Base-by-base conservation (phyloP, 202 grass and related monocot genomes). In the Tripidium arundinaceum region DNA sequence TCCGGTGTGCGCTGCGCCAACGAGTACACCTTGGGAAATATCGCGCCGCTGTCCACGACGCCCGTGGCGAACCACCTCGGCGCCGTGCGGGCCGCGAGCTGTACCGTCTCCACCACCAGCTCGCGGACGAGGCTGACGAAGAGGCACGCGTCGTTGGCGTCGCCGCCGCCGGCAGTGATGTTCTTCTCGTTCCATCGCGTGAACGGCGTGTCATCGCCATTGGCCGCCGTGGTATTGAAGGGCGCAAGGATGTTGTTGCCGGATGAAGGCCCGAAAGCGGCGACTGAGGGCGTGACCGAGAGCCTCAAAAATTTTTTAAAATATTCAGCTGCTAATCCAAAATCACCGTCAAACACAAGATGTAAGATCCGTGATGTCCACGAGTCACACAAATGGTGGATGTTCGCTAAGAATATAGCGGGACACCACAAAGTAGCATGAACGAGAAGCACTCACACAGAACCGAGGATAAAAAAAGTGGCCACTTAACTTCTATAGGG, bases 1-100 rank as follows among this genome's bases (percentile, higher is more conserved):
- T 94, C 87, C 25, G 84, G 89, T 7, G 78, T 86, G 81, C 92
- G 92, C 87, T 94, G 89, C 27, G 45, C 33, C 63, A 88, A 4
- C 3, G 81, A 81, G 40, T 90, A 94, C 40, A 97, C 75, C 15
- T 58, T 77, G 26, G 72, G 77, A 19, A 13, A 55, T 7, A 2
- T 26, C 0, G 5, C 25, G 39, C 15, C 76, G 13, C 16, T 2
- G 42, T 83, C 80, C 81, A 83, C 83, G 60, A 75, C 38, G 15
- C 65, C 80, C 8, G 83, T 84, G 16, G 77, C 81, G 50, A 87
- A 93, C 49, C 31, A 60, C 63, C 36, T 74, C 16, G 28, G 21
- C 62, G n/a, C 50, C 50, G 50, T 0, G 57, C 11, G 2, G 5
- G 3, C 6, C 2, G 84, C 50, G 70, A 37, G 80, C 34, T 18